phyloP scores from a whole-genome alignment of 768 basidiomycete genomes.

The Pisolithus orientalis region DNA sequence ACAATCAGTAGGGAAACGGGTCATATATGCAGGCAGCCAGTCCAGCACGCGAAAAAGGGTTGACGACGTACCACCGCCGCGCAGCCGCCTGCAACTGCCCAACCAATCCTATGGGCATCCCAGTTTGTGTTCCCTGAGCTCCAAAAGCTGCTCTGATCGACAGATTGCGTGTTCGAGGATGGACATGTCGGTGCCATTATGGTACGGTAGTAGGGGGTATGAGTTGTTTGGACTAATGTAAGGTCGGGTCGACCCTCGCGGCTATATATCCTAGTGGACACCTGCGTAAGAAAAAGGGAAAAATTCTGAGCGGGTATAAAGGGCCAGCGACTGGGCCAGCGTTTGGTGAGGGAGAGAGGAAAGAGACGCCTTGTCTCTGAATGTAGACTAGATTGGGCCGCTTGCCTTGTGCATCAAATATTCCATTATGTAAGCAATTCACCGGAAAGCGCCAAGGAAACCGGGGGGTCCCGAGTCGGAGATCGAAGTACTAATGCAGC shows the following conservation, averaged over 20 bases:
- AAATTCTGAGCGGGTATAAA: no score
- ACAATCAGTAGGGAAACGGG: not conserved
- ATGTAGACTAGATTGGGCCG: not conserved
- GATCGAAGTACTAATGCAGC: no score
- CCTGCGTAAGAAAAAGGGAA: no score
- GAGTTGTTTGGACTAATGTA: not conserved
- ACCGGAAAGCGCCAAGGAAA: no score
- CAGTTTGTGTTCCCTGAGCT: slow-evolving; percentile 44
- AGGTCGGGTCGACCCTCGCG: not conserved
- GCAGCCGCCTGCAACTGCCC: slow-evolving; percentile 64
- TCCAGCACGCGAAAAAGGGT: not conserved
- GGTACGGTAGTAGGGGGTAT: slow-evolving; percentile 1
- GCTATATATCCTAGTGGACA: no score
- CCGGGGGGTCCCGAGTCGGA: no score
- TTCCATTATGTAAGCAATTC: no score
- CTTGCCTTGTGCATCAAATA: no score
- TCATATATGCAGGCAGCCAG: not conserved
- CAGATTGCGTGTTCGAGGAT: slow-evolving; percentile 39
- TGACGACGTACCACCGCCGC: slow-evolving; percentile 41
- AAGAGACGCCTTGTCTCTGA: not conserved
- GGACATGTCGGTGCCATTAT: slow-evolving; percentile 35
- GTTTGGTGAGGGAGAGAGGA: no score
- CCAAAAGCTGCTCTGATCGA: slow-evolving; percentile 67
- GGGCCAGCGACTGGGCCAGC: no score
- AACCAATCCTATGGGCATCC: slow-evolving; percentile 63